A percentile compares a stretch with the other conserved stretches of the same genome.
phyloP scores from a whole-genome alignment of 148 eudicot genomes.

The Fagopyrum tataricum region DNA sequence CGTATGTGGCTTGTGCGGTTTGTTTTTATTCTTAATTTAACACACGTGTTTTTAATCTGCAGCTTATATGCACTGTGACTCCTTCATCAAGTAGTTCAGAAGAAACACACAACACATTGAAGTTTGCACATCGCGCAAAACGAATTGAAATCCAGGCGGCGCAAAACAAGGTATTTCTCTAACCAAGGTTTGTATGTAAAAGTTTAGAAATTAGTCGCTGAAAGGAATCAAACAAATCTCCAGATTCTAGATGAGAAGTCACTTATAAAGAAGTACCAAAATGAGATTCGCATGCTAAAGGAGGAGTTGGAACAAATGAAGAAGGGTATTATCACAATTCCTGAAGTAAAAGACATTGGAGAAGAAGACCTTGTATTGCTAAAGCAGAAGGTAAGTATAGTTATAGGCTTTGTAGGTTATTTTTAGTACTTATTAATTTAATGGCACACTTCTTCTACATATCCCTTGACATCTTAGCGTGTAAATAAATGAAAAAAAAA shows the following conservation, averaged over 20 bases:
- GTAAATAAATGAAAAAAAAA: neutral
- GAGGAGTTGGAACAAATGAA: conserved; percentile 92
- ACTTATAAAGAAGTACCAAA: conserved; percentile 95
- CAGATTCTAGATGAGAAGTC: conserved; percentile 99
- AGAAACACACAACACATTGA: conserved; percentile 95
- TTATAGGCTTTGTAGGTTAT: neutral
- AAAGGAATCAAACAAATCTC: conserved; percentile 21
- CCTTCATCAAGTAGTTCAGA: conserved; percentile 95
- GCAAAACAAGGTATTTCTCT: conserved; percentile 72
- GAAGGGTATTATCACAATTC: conserved; percentile 66
- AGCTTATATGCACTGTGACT: conserved; percentile 96
- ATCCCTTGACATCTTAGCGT: neutral
- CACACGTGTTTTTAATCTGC: conserved; percentile 12
- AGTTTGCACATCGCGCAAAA: conserved; percentile 98
- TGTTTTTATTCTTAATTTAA: neutral
- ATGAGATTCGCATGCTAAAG: conserved; percentile 81
- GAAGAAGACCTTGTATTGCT: conserved; percentile 71
- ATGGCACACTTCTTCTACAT: neutral
- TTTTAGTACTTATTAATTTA: neutral
- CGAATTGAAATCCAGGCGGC: conserved; percentile 95
- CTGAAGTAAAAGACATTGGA: conserved; percentile 55
- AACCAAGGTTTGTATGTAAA: conserved; percentile 8
- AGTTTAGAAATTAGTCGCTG: neutral
- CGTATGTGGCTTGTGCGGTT: neutral
- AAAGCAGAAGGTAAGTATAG: conserved; percentile 69